Base-by-base conservation (phyloP, 2,329 filamentous ascomycete species). In the Kalmusia sp. region DNA sequence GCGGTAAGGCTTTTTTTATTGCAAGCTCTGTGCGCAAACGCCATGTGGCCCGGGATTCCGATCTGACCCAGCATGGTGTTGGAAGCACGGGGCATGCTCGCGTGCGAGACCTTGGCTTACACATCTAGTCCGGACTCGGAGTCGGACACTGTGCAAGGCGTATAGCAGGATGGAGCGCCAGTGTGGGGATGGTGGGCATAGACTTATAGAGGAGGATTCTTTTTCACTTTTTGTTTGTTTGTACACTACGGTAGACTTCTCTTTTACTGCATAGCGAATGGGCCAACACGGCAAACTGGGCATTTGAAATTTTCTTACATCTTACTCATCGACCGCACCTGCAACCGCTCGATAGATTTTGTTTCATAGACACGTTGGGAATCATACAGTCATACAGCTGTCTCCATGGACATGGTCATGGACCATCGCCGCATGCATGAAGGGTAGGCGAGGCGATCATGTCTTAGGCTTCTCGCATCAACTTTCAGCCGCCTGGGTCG, bases 1-100 rank as follows among this genome's bases (percentile, higher is more conserved):
- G 52, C 49, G 51, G 55, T 46, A 55, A 58, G 55, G 55, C 55
- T 38, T 41, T 55, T 50, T 58, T 41, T 25, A 27, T 12, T 5
- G 33, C n/a, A 14, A 19, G 17, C 5, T 14, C 6, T 31, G 34
- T 30, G 33, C 45, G 45, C 24, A 21, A 22, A 12, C 14, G 31
- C 31, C 25, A 33, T 9, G 40, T 44, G 40, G 27, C 27, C 15
- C 24, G 34, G 22, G 12, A 7, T 31, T 31, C 19, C 19, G 35
- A 49, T 49, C 33, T 49, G 33, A 40, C 19, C 30, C 37, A 37
- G 34, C 34, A 49, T 37, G 44, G n/a, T 28, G 24, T 43, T 27
- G 24, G 39, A 22, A 24, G 44, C 44, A 28, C 21, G 44, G 19
- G 8, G 21, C 19, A 15, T 45, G 41, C 27, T 38, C 35, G 46